Evolutionary conservation across 2,329 filamentous ascomycete species (phyloP), one percentile per base, ranked within the genome.

Genomic region (Cladorrhinum sp.): DNA sequence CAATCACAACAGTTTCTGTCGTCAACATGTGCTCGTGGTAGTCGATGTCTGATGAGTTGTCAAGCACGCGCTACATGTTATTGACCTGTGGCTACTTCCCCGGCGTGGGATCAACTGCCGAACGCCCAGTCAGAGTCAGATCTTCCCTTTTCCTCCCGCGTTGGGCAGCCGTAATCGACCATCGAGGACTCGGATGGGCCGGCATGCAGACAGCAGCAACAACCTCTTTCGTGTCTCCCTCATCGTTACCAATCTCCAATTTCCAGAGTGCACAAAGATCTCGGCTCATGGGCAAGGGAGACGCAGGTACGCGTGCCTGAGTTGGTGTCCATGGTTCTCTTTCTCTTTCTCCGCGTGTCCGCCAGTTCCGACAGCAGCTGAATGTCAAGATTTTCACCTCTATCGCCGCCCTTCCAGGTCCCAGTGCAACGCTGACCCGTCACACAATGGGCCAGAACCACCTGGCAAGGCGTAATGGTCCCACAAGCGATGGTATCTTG

Each of bases 401-500:
- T 55, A 16, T 55, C 18, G 54, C 39, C 54, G 39, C 39, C 39
- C 6, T 4, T 46, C 42, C 42, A 46, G 54, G 14, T 18, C 24
- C 12, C 54, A 49, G 26, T 57, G 39, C 54, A 12, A 57, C 54
- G 33, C 26, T 28, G 54, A 8, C 39, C 54, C 39, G 23, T 57
- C 36, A 26, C 23, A 57, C 16, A 57, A 33, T 57, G 54, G 54
- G 18, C 54, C 54, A 57, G 24, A 48, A 46, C 12, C 23, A 48
- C 54, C 54, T 57, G 23, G 24, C 54, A 49, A 57, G 54, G 54
- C 54, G 39, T 33, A 14, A 46, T 36, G 54, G 54, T 57, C 54
- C 54, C 54, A 57, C 54, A 49, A 26, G 49, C 21, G 16, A 7
- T 46, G 18, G 33, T 14, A 57, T 57, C 54, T 48, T 24, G 39